These are phyloP conservation scores for Aulographum hederae DNA, from an alignment of 2,329 filamentous ascomycete species.

Conservation along the genomic window DNA sequence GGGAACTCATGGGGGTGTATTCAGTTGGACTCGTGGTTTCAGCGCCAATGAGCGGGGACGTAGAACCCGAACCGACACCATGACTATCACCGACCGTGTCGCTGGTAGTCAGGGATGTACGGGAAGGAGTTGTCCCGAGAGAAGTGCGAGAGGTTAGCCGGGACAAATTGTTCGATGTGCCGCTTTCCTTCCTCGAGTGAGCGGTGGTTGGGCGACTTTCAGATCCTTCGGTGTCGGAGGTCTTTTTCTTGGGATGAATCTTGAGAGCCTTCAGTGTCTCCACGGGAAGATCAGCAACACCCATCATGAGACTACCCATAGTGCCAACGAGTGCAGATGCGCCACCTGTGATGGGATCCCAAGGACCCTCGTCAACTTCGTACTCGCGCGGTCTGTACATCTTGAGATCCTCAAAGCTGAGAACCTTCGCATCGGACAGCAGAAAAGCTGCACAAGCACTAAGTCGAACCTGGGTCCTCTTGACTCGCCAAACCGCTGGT, in stretches of 20 bases:
- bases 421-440: slow-evolving; percentile 3
- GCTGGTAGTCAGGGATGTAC: too few species aligned
- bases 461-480: slow-evolving; percentile 5
- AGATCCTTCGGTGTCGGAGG: too few species aligned
- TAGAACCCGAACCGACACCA: too few species aligned
- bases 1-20: too few species aligned
- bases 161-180: too few species aligned
- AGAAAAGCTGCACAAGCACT: slow-evolving; percentile 5
- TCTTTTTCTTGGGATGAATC: slow-evolving; percentile 25
- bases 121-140: too few species aligned
- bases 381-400: slow-evolving; percentile 17
- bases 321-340: slow-evolving; percentile 67
- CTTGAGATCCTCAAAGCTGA: slow-evolving; percentile 5
- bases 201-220: too few species aligned
- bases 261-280: slow-evolving; percentile 32
- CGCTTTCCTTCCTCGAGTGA: too few species aligned
- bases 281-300: slow-evolving; percentile 53
- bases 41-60: too few species aligned
- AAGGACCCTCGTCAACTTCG: slow-evolving; percentile 19
- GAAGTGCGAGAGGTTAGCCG: too few species aligned
- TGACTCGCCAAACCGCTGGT: slow-evolving; percentile 46
- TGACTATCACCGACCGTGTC: too few species aligned
- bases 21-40: too few species aligned
- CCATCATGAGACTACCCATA: slow-evolving; percentile 64
- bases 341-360: slow-evolving; percentile 28